A percentile compares a stretch with the other conserved stretches of the same genome.
Conservation (phyloP, 345 rosid species). For the Eucalyptus sp. region DNA sequence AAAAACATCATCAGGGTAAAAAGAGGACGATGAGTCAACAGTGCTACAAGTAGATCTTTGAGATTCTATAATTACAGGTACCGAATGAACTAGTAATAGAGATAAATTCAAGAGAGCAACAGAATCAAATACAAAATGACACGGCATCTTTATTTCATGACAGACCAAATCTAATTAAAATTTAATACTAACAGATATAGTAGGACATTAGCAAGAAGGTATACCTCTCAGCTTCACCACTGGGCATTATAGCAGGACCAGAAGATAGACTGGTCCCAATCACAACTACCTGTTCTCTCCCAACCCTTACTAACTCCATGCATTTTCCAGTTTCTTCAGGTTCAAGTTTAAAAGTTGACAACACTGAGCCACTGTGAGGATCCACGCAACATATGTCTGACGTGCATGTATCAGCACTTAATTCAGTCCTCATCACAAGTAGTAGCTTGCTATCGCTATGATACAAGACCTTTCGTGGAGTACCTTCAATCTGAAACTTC, state of each 20-base stretch:
- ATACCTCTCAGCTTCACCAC: constrained; percentile 99
- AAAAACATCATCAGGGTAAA: not conserved
- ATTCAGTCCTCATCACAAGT: constrained; percentile 89
- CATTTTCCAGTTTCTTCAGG: constrained; percentile 83
- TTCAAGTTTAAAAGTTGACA: constrained; percentile 65
- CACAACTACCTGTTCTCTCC: constrained; percentile 77
- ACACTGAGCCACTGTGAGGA: constrained; percentile 65
- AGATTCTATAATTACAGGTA: not conserved
- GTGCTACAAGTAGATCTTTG: not conserved
- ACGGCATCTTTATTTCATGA: not conserved
- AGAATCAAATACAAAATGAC: not conserved
- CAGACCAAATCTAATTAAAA: not conserved
- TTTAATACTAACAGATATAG: not conserved
- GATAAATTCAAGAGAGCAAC: not conserved
- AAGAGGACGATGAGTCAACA: not conserved
- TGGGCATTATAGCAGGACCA: constrained; percentile 93
- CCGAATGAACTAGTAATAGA: not conserved
- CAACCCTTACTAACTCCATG: constrained; percentile 82
- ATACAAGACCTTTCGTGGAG: constrained; percentile 85
- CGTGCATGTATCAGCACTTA: constrained; percentile 36
- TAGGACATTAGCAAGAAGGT: not conserved
- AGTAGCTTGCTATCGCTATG: constrained; percentile 80
- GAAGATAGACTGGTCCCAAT: constrained; percentile 82
- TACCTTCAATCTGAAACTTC: constrained; percentile 93
- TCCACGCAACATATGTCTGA: constrained; percentile 91